These are phyloP conservation scores for Polyplosphaeria fusca DNA, from an alignment of 495 filamentous ascomycete genomes.

Conservation along the genomic window DNA sequence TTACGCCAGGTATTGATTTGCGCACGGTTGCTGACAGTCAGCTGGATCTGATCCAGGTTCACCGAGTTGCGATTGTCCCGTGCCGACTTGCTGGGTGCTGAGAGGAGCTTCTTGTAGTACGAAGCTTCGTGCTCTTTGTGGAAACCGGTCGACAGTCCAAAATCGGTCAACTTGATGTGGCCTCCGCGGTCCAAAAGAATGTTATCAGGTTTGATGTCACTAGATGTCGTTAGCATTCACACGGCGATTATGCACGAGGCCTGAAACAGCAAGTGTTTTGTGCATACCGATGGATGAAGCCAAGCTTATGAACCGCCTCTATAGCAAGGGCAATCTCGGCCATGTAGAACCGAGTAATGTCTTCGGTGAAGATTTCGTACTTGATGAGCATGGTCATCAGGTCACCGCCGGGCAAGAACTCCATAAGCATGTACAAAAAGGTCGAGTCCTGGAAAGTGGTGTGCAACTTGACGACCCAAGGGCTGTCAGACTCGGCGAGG, in stretches of 20 bases:
- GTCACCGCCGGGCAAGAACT: conserved; percentile 96
- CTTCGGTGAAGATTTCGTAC: conserved; percentile 98
- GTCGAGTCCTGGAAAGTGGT: conserved; percentile 95
- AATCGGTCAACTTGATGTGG: conserved; percentile 98
- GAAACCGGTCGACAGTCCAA: conserved; percentile 95
- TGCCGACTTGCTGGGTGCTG: conserved; percentile 63
- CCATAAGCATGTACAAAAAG: conserved; percentile 98
- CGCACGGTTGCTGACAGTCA: conserved; percentile 94
- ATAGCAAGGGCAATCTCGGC: conserved; percentile 96
- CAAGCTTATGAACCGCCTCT: conserved; percentile 94
- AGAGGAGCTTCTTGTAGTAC: conserved; percentile 87
- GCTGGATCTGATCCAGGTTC: conserved; percentile 93
- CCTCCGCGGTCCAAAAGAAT: conserved; percentile 93
- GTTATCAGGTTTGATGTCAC: conserved; percentile 99
- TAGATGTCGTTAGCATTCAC: conserved; percentile 40
- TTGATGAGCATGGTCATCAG: conserved; percentile 99
- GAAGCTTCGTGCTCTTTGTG: conserved; percentile 96
- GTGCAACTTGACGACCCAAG: conserved; percentile 97
- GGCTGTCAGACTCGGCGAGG: conserved; percentile 94
- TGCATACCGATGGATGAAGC: conserved; percentile 93
- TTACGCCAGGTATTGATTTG: conserved; percentile 99
- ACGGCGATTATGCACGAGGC: background rate
- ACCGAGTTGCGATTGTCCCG: conserved; percentile 81
- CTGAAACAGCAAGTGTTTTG: background rate
- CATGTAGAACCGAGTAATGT: conserved; percentile 99